Conservation (phyloP, 352 stramenopile genomes). For the Saprolegnia parasitica region DNA sequence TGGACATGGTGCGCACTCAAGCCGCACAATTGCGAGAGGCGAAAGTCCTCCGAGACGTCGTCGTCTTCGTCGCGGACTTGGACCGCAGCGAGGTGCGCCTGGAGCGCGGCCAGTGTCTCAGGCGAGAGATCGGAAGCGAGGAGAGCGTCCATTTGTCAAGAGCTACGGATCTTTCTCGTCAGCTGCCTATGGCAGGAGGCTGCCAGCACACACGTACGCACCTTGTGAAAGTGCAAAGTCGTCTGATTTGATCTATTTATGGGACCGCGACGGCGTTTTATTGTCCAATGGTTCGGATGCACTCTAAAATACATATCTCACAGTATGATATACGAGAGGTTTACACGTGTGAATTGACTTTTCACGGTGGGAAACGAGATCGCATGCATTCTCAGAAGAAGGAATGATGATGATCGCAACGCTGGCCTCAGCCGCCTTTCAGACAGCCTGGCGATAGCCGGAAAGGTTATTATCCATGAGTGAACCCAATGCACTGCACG, state of each 20-base stretch:
- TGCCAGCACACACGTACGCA: background rate
- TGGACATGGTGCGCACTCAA: background rate
- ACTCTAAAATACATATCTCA: background rate
- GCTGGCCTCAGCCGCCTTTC: no score
- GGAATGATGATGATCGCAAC: no score
- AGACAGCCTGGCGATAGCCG: no score
- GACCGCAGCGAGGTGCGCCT: constrained; percentile 21
- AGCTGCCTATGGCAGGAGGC: background rate
- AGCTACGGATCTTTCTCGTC: background rate
- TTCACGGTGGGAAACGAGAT: background rate
- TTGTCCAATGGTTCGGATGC: background rate
- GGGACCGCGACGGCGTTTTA: background rate
- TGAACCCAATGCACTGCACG: no score
- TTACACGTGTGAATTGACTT: background rate
- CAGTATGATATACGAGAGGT: background rate
- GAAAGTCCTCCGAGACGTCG: constrained; percentile 28
- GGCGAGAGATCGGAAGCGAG: background rate
- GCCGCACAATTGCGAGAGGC: constrained; percentile 29
- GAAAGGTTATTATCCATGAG: no score
- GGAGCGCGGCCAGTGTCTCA: constrained; percentile 24
- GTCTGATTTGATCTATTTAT: constrained; percentile 3
- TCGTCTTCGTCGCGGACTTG: constrained; percentile 21
- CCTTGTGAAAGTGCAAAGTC: background rate
- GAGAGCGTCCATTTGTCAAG: background rate
- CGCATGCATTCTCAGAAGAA: no score